phyloP scores from a whole-genome alignment of 2,329 filamentous ascomycete genomes.

The Fusarium austroafricanum region DNA sequence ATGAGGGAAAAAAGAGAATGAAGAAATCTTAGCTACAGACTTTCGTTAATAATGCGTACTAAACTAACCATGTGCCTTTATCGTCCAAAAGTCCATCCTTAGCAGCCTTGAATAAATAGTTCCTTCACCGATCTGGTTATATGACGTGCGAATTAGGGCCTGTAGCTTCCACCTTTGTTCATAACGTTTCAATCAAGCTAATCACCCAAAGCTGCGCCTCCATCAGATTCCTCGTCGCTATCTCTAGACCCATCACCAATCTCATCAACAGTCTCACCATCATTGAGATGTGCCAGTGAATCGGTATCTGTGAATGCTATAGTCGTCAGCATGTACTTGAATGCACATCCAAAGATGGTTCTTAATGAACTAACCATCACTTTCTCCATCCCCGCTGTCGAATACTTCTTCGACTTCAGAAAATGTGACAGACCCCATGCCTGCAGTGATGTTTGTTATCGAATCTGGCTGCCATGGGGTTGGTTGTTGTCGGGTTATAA shows the following conservation, averaged over 20 bases:
- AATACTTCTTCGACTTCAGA: slow-evolving; percentile 11
- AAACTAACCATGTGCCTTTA: background rate
- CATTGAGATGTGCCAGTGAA: slow-evolving; percentile 15
- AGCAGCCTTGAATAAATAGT: background rate
- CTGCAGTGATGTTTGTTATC: slow-evolving; percentile 25
- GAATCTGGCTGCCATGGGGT: slow-evolving; percentile 26
- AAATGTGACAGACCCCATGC: background rate
- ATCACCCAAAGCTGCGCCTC: background rate
- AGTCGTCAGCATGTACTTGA: background rate
- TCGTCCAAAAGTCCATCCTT: background rate
- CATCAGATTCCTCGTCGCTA: no score
- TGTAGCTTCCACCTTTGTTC: no score
- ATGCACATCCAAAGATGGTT: background rate
- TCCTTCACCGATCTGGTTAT: background rate
- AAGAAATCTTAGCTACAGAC: background rate
- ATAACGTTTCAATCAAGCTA: background rate
- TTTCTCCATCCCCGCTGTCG: background rate
- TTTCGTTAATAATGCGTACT: background rate
- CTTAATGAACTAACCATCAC: background rate
- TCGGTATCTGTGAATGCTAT: slow-evolving; percentile 1
- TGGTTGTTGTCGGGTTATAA: background rate
- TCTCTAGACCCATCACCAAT: no score
- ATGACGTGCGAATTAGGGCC: background rate
- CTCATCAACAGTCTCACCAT: background rate
- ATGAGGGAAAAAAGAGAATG: slow-evolving; percentile 11